Base-by-base conservation (phyloP, 2,329 filamentous ascomycete species). In the Simplicillium aogashimaense region DNA sequence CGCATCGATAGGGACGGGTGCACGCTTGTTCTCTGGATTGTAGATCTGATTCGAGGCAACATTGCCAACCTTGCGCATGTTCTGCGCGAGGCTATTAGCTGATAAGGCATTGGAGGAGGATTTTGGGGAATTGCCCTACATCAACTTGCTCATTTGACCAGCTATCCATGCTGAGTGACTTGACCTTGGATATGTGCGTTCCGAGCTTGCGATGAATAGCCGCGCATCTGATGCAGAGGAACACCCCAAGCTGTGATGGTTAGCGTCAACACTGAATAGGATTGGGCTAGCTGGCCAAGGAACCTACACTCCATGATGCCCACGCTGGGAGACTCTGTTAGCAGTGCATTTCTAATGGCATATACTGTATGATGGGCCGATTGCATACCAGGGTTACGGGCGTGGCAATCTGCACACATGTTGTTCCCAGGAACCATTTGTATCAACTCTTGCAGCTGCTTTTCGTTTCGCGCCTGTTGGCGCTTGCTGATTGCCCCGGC, bases 121-220 rank as follows among this genome's bases (percentile, higher is more conserved):
- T 25, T 35, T 15, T 11, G 7, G 18, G 13, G 12, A 20, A 25
- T 25, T 35, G 39, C 10, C 76, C 64, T 69, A 95, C 89, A 65
- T 98, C 92, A 47, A 98, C 89, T 66, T 98, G 92, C 45, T 97
- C 92, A 55, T 83, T 82, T 37, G 85, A 81, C 92, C 92, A 98
- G 50, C 83, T 92, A 64, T 98, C 92, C 89, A 98, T 97, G 61
- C 85, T 97, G 66, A 98, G 65, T 30, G 89, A 97, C 65, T 98
- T 98, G 69, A 98, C 88, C 63, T 98, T 98, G 50, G 89, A 95
- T 47, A 98, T 87, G 63, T 98, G 92, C 32, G 92, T 97, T 45
- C 92, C 92, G 55, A 98, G 72, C 65, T 97, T 97, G 56, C 92
- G 86, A 68, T 98, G 92, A 55, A 97, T 76, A 40, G 88, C 78